Base-by-base conservation (phyloP, 306 rosid genomes). In the Comarum palustre region DNA sequence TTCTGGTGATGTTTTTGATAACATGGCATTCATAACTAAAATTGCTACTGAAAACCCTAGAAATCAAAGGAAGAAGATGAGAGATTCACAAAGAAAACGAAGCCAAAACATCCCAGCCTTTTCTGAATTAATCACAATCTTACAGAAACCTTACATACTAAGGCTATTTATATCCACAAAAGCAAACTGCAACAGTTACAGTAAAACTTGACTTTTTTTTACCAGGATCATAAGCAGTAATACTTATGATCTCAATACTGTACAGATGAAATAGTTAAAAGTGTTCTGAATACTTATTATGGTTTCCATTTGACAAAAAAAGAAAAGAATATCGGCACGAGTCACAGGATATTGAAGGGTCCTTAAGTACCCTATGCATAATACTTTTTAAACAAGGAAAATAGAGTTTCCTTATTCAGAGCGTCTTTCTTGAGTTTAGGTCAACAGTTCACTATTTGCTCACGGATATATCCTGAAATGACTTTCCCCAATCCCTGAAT, bases 261-360 rank as follows among this genome's bases (percentile, higher is more conserved):
- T 15, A 60, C 66, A 14, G 41, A 60, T 60, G 22, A 31, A 60
- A 29, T 31, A 60, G 17, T 22, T 27, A 19, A 68, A 66, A 47
- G 45, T 67, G 10, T 46, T 14, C 13, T 45, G 22, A 27, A 46
- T 29, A 29, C 38, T 67, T 46, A 52, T 19, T 6, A 20, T 52
- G 59, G 14, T 57, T 31, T 29, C 10, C 19, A 60, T 14, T 29
- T 4, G 6, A 13, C 48, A 45, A 45, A 10, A 39, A 58, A 12
- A 24, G 3, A 12, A 31, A 60, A 59, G 66, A 29, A n/a, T 31
- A 15, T 20, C 6, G n/a, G 39, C 39, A 59, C 9, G 12, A 59
- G 41, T 59, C 66, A 29, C 41, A 31, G 41, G 41, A 60, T 31
- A 60, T 31, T 13, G 66, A 29, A 60, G 66, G 66, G 41, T 57